Evolutionary conservation across 352 stramenopile species (phyloP), one percentile per base, ranked within the genome.

Genomic region (Aphanomyces euteiches): DNA sequence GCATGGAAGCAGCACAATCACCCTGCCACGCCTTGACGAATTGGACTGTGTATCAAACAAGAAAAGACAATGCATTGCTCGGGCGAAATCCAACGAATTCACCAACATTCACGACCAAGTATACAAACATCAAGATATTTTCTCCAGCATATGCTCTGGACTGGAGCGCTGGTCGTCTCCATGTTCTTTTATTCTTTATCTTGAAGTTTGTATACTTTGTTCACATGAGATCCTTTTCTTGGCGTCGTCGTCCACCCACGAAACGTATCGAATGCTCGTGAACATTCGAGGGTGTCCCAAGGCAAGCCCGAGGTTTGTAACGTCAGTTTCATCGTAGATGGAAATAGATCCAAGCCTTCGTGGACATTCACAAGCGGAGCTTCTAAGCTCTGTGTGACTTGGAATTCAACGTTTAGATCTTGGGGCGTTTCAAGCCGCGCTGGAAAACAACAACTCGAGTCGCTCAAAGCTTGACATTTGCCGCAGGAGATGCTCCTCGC

Each of bases 81-180:
- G 2, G 28, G 28, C 28, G 28, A 28, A 28, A 28, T 28, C 28
- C 45, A 53, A 53, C 28, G 54, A 61, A 61, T 61, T 61, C 54
- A 61, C 17, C 21, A 40, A 45, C 54, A 28, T 61, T 61, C 54
- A 12, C 7, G 17, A 39, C 54, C 13, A 53, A 15, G 50, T 58
- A 58, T 58, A 58, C 50, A 58, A 58, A 58, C 2, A n/a, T 8
- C 50, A 58, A 58, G 50, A 38, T 19, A 21, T 19, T 8, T 21
- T 58, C 2, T 58, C 8, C 8, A 13, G 8, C 8, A 21, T 10
- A 12, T 34, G 37, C 28, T 58, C 28, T 58, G 54, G 13, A 7
- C 5, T n/a, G 0, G n/a, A 61, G 2, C 28, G 28, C 28, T 28
- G 28, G 28, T 61, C 54, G 54, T 61, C 54, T 28, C 43, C 17